phyloP scores from a whole-genome alignment of 148 eudicot species.

The Fallopia convolvulus region DNA sequence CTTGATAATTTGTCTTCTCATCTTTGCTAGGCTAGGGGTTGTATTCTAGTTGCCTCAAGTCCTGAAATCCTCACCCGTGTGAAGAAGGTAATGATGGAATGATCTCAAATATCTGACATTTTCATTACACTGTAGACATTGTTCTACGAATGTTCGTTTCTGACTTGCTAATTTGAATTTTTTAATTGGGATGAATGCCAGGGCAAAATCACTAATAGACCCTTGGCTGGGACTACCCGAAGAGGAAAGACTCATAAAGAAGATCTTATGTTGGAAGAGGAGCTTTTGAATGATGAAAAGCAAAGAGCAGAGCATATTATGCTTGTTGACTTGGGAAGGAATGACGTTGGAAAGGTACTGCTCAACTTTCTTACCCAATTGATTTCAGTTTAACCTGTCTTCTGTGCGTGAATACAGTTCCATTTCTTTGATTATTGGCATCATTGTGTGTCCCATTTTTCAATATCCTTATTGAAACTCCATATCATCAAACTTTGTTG shows the following conservation, averaged over 20 bases:
- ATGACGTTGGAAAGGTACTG: constrained; percentile 94
- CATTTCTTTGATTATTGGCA: background rate
- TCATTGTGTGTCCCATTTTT: background rate
- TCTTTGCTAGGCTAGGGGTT: constrained; percentile 81
- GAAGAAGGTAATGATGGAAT: constrained; percentile 42
- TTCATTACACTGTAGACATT: background rate
- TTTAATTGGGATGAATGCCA: constrained; percentile 15
- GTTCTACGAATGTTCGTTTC: background rate
- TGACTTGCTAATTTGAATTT: background rate
- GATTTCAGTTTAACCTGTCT: background rate
- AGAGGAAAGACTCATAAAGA: constrained; percentile 94
- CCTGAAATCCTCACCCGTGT: constrained; percentile 98
- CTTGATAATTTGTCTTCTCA: background rate
- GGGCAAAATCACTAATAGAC: constrained; percentile 80
- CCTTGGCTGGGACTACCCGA: constrained; percentile 90
- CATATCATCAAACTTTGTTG: background rate
- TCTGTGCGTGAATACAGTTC: background rate
- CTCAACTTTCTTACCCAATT: constrained; percentile 1
- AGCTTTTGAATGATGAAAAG: constrained; percentile 79
- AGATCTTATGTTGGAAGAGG: constrained; percentile 78
- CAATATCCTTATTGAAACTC: background rate
- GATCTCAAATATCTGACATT: background rate
- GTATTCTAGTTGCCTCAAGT: constrained; percentile 96
- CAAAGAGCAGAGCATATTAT: constrained; percentile 97
- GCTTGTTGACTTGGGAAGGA: constrained; percentile 98